Conservation (phyloP, 441 rosid genomes). For the Daphne laureola region DNA sequence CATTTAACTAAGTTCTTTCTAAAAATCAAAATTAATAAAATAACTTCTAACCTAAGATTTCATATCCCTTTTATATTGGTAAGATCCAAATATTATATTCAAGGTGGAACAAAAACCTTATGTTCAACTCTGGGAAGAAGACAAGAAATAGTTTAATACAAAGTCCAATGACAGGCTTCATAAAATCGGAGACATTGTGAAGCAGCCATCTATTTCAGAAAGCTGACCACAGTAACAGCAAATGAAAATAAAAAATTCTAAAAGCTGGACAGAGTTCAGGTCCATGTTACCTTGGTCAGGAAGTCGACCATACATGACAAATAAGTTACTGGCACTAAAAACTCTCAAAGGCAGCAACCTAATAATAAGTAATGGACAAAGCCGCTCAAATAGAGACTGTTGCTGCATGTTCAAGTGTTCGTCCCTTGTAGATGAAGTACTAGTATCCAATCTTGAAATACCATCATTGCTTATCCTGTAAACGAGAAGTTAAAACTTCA, state of each 20-base stretch:
- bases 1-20: no score
- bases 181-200: no score
- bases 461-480: conserved; percentile 33
- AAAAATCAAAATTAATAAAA: no score
- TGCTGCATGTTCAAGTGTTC: conserved; percentile 34
- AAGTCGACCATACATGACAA: conserved; percentile 54
- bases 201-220: not conserved
- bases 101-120: no score
- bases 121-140: no score
- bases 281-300: conserved; percentile 23
- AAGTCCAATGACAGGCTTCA: no score
- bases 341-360: conserved; percentile 82
- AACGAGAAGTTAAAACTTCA: conserved; percentile 5
- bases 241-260: conserved; percentile 7
- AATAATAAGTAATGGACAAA: conserved; percentile 82
- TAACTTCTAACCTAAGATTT: no score
- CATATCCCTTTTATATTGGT: no score
- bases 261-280: conserved; percentile 30
- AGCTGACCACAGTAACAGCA: conserved; percentile 1
- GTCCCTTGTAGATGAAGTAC: conserved; percentile 24
- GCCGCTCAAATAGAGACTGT: conserved; percentile 60
- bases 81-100: no score
- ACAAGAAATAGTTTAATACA: no score
- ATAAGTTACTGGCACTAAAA: conserved; percentile 49
- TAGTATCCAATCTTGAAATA: conserved; percentile 28